Base-by-base conservation (phyloP, 2,329 filamentous ascomycete species). In the Cladosporium phlei region DNA sequence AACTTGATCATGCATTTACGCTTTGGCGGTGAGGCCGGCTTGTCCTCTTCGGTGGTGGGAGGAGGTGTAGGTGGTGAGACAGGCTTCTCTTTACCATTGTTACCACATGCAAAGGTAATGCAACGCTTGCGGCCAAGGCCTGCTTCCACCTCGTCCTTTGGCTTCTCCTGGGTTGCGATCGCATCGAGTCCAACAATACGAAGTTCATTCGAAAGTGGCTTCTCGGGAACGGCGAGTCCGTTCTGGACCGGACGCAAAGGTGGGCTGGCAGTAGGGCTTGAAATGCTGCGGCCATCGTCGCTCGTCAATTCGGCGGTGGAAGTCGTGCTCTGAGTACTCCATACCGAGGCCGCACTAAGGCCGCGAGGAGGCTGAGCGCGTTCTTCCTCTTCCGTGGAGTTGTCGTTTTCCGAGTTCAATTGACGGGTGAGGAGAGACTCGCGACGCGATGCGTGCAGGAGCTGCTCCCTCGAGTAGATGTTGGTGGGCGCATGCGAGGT, bases 261-360 rank as follows among this genome's bases (percentile, higher is more conserved):
- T 14, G 93, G 91, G 61, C 91, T 97, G n/a, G 88, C 68, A 22
- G 68, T 85, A 32, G 91, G 89, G 59, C 88, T 96, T 14, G 90
- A 95, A 49, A 94, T 71, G 49, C 88, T 90, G 12, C 56, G 57
- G 16, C 63, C 64, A 48, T 87, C 93, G 60, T 96, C 93, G 67
- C 90, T 96, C n/a, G 89, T 96, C 48, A 97, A 75, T 55, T 96
- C 91, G 28, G 86, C 86, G 3, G 88, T 94, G 2, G 90, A 95
- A 35, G 86, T 77, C 50, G 85, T 70, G 69, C 89, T 95, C 55
- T 82, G 72, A 61, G 84, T 91, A 72, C 88, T 94, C 64, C 83
- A 85, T 58, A 85, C 82, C 50, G 86, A 91, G 50, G 81, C 68
- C 53, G 64, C 76, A 29, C 72, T 74, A 48, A 73, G 56, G 32